Conservation (phyloP, 2,329 filamentous ascomycete species). For the Diatrype stigma region DNA sequence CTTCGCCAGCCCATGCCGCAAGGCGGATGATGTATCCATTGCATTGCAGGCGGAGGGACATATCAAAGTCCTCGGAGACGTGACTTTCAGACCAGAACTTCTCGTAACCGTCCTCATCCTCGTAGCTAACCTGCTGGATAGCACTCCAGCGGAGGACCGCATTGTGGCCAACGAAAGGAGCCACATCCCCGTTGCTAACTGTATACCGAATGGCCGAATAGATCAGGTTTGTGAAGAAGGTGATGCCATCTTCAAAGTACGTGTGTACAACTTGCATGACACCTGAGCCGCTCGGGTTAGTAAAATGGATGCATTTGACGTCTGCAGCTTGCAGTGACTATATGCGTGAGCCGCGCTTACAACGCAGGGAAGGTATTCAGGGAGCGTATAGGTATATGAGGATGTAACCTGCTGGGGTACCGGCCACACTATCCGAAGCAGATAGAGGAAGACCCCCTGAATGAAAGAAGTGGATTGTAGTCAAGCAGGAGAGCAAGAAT, state of each 20-base stretch:
- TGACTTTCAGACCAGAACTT: slow-evolving; percentile 73
- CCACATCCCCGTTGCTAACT: slow-evolving; percentile 67
- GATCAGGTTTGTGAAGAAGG: slow-evolving; percentile 75
- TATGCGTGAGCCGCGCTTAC: no score
- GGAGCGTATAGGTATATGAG: no score
- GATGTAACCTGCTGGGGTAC: no score
- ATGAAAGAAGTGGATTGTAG: no score
- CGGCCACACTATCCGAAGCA: no score
- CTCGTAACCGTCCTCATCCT: slow-evolving; percentile 54
- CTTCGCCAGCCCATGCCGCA: slow-evolving; percentile 63
- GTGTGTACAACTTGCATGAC: slow-evolving; percentile 72
- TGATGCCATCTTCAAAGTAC: slow-evolving; percentile 68
- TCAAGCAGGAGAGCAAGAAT: no score
- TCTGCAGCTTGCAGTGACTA: no score
- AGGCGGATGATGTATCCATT: slow-evolving; percentile 65
- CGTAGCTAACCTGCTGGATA: slow-evolving; percentile 53
- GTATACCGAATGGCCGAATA: slow-evolving; percentile 70
- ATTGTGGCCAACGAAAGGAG: slow-evolving; percentile 75
- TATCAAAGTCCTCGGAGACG: slow-evolving; percentile 76
- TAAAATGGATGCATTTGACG: background rate
- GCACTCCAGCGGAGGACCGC: slow-evolving; percentile 69
- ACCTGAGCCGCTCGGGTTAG: slow-evolving; percentile 31
- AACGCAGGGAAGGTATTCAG: no score
- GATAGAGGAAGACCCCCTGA: no score
- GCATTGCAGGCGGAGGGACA: slow-evolving; percentile 67